Percentiles rank a stretch among this genome's conserved stretches.
Conservation (phyloP, 805 yeast species). For the Wickerhamomyces kurtzmanii region DNA sequence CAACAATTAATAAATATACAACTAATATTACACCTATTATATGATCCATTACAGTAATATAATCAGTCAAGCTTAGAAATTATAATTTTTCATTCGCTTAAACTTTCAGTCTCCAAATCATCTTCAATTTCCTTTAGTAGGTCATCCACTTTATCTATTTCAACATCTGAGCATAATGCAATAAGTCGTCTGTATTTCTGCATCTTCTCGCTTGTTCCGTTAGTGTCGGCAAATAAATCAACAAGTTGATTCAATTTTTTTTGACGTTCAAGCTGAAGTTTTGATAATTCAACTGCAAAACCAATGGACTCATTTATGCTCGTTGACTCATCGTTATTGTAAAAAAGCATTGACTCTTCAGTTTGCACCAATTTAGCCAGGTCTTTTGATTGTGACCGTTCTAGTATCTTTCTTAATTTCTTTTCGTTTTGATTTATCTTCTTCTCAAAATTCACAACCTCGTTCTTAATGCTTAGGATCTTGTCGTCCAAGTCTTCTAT, state of each 20-base stretch:
- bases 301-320: constrained; percentile 14
- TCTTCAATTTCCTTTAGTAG: constrained; percentile 27
- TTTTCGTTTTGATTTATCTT: constrained; percentile 14
- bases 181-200: constrained; percentile 61
- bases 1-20: no score
- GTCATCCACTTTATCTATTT: constrained; percentile 52
- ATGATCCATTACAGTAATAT: no score
- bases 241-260: constrained; percentile 25
- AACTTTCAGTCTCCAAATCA: no score
- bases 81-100: no score
- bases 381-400: constrained; percentile 18
- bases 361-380: constrained; percentile 5
- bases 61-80: no score
- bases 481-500: constrained; percentile 8
- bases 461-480: constrained; percentile 7
- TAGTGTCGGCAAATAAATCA: constrained; percentile 16
- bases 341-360: background rate
- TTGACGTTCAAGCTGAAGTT: constrained; percentile 31
- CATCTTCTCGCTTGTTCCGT: constrained; percentile 36
- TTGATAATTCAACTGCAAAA: constrained; percentile 22
- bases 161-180: constrained; percentile 59
- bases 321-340: constrained; percentile 8
- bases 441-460: constrained; percentile 10
- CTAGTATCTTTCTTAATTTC: constrained; percentile 15
- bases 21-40: no score